These are phyloP conservation scores for Tetradesmus lagerheimii DNA, from an alignment of 139 green algal species.

Conservation along the genomic window DNA sequence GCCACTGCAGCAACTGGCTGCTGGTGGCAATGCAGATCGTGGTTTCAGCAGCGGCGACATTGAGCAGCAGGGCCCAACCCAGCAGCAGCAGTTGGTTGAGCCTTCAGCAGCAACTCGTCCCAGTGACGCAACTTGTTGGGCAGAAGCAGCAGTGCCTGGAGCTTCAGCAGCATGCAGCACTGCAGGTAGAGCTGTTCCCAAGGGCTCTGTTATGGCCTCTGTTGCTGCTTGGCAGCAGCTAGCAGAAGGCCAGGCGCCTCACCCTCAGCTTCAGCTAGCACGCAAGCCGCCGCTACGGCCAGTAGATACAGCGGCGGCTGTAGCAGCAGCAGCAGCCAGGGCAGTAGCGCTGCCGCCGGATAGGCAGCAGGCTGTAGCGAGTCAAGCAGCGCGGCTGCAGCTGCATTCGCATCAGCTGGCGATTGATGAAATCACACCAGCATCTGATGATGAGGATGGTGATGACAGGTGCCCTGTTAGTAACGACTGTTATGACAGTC, in stretches of 20 bases:
- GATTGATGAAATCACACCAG: background rate
- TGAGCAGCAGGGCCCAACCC: no score
- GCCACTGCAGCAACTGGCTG: background rate
- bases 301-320: background rate
- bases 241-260: background rate
- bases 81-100: background rate
- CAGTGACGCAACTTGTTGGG: background rate
- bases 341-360: background rate
- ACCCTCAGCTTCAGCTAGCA: background rate
- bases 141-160: background rate
- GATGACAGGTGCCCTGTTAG: background rate
- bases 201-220: background rate
- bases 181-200: background rate
- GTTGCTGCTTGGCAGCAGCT: background rate
- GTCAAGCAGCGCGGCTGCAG: background rate
- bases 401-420: background rate
- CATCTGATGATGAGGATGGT: background rate
- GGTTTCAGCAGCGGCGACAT: background rate
- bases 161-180: background rate
- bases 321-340: background rate
- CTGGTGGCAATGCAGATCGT: background rate
- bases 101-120: background rate
- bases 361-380: background rate
- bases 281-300: background rate
- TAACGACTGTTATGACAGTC: background rate